A percentile compares a stretch with the other conserved stretches of the same genome.
Conservation (phyloP, 495 filamentous ascomycete genomes). For the Neurospora cerealis region DNA sequence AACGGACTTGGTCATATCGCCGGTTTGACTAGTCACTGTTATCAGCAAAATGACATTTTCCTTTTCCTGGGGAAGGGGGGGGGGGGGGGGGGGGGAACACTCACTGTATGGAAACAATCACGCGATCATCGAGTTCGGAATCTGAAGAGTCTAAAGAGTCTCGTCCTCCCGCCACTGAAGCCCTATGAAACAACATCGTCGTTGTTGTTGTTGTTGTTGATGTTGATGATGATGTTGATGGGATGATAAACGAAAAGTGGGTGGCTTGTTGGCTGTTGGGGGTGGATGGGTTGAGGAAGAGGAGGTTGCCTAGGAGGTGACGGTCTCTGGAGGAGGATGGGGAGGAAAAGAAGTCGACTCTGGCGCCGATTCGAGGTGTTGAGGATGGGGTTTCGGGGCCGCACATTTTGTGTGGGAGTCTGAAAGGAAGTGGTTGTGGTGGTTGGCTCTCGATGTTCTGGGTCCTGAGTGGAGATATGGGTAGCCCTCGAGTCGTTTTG, state of each 20-base stretch:
- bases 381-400: slow-evolving; percentile 15
- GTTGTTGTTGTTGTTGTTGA: not conserved
- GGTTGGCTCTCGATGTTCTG: not conserved
- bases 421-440: not conserved
- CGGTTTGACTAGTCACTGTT: slow-evolving; percentile 20
- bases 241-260: slow-evolving; percentile 16
- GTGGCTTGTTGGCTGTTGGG: slow-evolving; percentile 18
- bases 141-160: not conserved
- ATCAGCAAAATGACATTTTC: not conserved
- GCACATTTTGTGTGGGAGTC: slow-evolving; percentile 18
- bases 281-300: slow-evolving; percentile 20
- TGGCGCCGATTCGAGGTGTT: slow-evolving; percentile 18
- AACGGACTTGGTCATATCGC: slow-evolving; percentile 25
- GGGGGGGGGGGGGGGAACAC: not conserved
- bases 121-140: not conserved
- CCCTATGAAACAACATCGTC: not conserved
- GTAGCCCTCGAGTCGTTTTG: not conserved
- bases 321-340: not conserved
- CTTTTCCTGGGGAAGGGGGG: too few relatives aligned
- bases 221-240: not conserved
- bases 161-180: not conserved
- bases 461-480: not conserved
- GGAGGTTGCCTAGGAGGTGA: slow-evolving; percentile 16
- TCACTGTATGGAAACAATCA: slow-evolving; percentile 24
- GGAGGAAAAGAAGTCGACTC: slow-evolving; percentile 17